Conservation (phyloP, 2,329 filamentous ascomycete species). For the Periconia sp. region DNA sequence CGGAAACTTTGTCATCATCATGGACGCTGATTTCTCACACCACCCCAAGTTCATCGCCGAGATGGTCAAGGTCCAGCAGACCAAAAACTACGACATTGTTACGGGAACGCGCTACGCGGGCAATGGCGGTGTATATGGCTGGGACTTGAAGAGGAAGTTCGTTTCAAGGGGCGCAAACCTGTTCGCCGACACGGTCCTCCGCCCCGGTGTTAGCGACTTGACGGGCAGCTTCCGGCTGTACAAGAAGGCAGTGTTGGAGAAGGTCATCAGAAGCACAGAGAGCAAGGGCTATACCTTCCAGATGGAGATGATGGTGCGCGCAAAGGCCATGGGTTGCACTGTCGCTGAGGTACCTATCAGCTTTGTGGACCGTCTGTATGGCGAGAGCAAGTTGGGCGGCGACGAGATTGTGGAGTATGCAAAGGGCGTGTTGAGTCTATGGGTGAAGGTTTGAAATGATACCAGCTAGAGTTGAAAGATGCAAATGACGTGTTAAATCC, state of each 20-base stretch:
- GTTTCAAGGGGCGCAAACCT: constrained; percentile 88
- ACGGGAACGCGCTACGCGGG: constrained; percentile 94
- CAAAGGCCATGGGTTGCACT: constrained; percentile 91
- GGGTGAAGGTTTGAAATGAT: constrained; percentile 50
- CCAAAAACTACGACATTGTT: constrained; percentile 88
- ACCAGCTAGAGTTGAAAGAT: background rate
- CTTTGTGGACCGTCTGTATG: constrained; percentile 94
- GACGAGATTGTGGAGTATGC: constrained; percentile 97
- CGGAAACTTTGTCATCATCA: constrained; percentile 98
- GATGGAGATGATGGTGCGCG: constrained; percentile 99
- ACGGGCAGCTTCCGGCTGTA: constrained; percentile 95
- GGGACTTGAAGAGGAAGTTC: constrained; percentile 82
- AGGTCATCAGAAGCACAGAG: constrained; percentile 86
- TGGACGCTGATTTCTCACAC: constrained; percentile 99
- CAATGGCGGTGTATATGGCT: constrained; percentile 84
- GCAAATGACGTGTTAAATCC: too few relatives aligned
- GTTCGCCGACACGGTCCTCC: constrained; percentile 90
- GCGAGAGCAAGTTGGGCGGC: constrained; percentile 90
- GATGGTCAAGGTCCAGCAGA: constrained; percentile 83
- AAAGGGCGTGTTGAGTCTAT: constrained; percentile 60
- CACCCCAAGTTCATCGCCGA: constrained; percentile 98
- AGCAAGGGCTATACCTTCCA: constrained; percentile 98
- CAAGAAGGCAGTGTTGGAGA: constrained; percentile 85
- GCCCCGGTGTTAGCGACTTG: constrained; percentile 91
- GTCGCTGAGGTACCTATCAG: constrained; percentile 95